Percentiles rank a stretch among this genome's conserved stretches.
Conservation (phyloP, 2,329 filamentous ascomycete species). For the Myriosclerotinia curreyana region DNA sequence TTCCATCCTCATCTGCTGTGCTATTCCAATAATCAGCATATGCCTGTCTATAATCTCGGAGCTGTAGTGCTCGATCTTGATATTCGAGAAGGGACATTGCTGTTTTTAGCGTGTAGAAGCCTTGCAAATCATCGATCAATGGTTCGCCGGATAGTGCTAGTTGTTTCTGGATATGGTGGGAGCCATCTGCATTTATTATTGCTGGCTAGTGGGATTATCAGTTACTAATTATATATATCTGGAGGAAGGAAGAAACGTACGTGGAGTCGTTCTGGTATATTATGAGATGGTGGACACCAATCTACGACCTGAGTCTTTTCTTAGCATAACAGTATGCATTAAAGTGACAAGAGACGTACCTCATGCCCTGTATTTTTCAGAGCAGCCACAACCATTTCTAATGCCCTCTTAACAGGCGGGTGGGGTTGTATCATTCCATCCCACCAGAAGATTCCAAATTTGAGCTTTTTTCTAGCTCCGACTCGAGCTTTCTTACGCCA, state of each 20-base stretch:
- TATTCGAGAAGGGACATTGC: conserved; percentile 21
- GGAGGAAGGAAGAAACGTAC: background rate
- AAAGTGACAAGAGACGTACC: background rate
- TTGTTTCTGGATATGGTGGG: conserved; percentile 19
- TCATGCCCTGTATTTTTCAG: background rate
- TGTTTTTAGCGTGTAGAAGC: background rate
- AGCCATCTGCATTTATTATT: conserved; percentile 18
- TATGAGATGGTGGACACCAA: conserved; percentile 21
- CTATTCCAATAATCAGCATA: conserved; percentile 43
- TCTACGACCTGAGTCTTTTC: background rate
- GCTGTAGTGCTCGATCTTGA: conserved; percentile 15
- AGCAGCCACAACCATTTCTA: conserved; percentile 44
- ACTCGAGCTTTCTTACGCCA: conserved; percentile 50
- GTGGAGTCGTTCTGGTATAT: conserved; percentile 14
- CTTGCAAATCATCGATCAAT: conserved; percentile 12
- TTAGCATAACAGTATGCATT: background rate
- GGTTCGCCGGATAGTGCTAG: conserved; percentile 15
- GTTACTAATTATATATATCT: background rate
- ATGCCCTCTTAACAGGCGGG: conserved; percentile 53
- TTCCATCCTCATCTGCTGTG: conserved; percentile 24
- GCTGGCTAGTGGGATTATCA: background rate
- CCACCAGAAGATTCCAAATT: conserved; percentile 52
- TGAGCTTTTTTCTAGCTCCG: conserved; percentile 39
- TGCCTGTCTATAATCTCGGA: conserved; percentile 9
- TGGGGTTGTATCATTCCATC: conserved; percentile 51